These are phyloP conservation scores for Scutellaria minor DNA, from an alignment of 257 asterid genomes.

Conservation along the genomic window DNA sequence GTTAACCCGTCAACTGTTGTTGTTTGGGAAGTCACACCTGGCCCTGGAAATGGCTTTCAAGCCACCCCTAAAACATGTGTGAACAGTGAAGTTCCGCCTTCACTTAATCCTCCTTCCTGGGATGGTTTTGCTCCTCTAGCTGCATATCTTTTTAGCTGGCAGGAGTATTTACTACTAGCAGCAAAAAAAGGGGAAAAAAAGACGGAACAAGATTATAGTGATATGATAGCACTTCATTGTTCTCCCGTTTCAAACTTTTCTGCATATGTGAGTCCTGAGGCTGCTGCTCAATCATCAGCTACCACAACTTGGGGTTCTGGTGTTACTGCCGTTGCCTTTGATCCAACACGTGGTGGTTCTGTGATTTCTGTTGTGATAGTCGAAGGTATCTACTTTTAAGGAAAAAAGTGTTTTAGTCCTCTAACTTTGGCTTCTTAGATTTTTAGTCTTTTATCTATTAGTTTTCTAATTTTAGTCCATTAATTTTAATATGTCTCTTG, in stretches of 20 bases:
- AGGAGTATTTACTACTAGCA: conserved; percentile 82
- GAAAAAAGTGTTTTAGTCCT: too few relatives aligned
- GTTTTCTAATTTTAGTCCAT: too few relatives aligned
- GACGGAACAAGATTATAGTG: conserved; percentile 74
- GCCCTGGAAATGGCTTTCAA: conserved; percentile 98
- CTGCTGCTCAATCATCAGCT: conserved; percentile 94
- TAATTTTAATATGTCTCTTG: conserved; percentile 1
- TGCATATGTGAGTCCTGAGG: conserved; percentile 99
- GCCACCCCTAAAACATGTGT: conserved; percentile 75
- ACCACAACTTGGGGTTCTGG: conserved; percentile 99
- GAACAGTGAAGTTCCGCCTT: conserved; percentile 76
- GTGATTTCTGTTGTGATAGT: conserved; percentile 96
- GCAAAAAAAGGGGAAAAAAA: conserved; percentile 76
- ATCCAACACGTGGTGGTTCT: conserved; percentile 99
- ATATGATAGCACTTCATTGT: conserved; percentile 87
- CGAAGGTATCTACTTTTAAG: conserved; percentile 62
- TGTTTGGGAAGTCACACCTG: conserved; percentile 99
- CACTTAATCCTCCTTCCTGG: conserved; percentile 96
- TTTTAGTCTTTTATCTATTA: too few relatives aligned
- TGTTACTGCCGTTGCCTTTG: conserved; percentile 98
- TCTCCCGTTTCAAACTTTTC: conserved; percentile 98
- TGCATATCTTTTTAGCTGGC: conserved; percentile 96
- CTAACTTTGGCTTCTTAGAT: too few relatives aligned
- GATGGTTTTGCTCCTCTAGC: conserved; percentile 95
- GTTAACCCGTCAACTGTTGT: conserved; percentile 99